phyloP scores from a whole-genome alignment of 2,329 filamentous ascomycete species.

The Penicillium sp. region DNA sequence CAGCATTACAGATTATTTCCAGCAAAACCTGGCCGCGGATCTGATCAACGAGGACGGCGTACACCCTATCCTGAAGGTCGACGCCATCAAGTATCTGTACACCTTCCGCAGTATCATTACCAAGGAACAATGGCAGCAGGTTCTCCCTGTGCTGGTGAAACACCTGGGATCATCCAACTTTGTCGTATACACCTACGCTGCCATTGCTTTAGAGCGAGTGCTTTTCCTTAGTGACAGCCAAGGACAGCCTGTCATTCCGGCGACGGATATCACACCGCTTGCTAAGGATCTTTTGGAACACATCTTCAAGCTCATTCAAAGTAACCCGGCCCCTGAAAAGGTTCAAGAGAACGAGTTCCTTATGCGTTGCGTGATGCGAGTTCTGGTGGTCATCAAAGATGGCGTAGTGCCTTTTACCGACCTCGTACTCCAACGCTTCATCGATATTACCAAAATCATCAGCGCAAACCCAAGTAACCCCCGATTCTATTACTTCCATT shows the following conservation, averaged over 20 bases:
- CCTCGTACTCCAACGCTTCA: slow-evolving; percentile 74
- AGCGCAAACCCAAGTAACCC: slow-evolving; percentile 95
- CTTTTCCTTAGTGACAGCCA: slow-evolving; percentile 75
- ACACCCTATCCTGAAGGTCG: slow-evolving; percentile 87
- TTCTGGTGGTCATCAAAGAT: slow-evolving; percentile 89
- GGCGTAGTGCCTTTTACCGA: slow-evolving; percentile 71
- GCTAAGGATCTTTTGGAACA: slow-evolving; percentile 84
- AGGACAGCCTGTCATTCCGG: slow-evolving; percentile 73
- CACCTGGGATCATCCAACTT: slow-evolving; percentile 88
- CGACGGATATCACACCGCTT: slow-evolving; percentile 72
- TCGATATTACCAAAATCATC: slow-evolving; percentile 87
- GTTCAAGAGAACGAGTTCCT: slow-evolving; percentile 98
- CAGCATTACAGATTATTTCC: slow-evolving; percentile 91
- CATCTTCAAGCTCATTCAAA: slow-evolving; percentile 85
- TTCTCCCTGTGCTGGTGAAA: slow-evolving; percentile 84
- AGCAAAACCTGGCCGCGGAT: slow-evolving; percentile 86
- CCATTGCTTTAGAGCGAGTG: slow-evolving; percentile 91
- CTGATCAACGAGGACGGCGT: slow-evolving; percentile 65
- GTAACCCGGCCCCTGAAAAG: slow-evolving; percentile 78
- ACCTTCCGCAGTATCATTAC: slow-evolving; percentile 93
- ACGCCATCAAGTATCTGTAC: slow-evolving; percentile 97
- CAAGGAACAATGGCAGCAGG: slow-evolving; percentile 84
- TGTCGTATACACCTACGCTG: slow-evolving; percentile 95
- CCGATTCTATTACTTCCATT: slow-evolving; percentile 97
- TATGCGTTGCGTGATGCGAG: slow-evolving; percentile 98